phyloP scores from a whole-genome alignment of 805 yeast genomes.

The Hagleromyces aurorensis region DNA sequence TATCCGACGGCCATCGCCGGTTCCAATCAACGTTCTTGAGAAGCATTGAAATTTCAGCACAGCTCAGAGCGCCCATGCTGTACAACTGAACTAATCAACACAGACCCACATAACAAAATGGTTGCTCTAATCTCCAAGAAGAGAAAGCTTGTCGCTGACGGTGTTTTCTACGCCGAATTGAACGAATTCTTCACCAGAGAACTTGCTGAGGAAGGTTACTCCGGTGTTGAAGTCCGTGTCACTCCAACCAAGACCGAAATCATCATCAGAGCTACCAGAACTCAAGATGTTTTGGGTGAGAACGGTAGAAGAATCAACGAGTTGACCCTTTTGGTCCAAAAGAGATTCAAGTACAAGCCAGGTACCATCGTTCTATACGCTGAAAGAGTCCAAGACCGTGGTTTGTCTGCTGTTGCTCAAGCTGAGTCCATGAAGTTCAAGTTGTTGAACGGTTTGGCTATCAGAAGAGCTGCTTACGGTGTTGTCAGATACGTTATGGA shows the following conservation, averaged over 20 bases:
- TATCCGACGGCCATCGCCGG: no score
- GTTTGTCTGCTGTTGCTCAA: constrained; percentile 98
- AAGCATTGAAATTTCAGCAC: no score
- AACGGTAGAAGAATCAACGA: constrained; percentile 99
- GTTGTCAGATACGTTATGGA: constrained; percentile 99
- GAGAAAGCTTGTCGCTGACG: constrained; percentile 99
- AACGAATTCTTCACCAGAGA: constrained; percentile 99
- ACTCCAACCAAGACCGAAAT: constrained; percentile 98
- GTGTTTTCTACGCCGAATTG: constrained; percentile 99
- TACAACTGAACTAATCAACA: no score
- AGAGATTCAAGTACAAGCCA: constrained; percentile 95
- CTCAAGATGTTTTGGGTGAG: constrained; percentile 98
- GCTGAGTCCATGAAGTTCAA: constrained; percentile 98
- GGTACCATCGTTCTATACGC: constrained; percentile 93
- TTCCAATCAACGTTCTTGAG: no score
- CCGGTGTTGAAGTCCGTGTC: constrained; percentile 99
- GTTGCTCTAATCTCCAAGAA: constrained; percentile 76
- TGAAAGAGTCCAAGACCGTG: constrained; percentile 99
- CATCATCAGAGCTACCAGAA: constrained; percentile 97
- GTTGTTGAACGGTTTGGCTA: constrained; percentile 96
- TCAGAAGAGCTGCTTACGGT: constrained; percentile 99
- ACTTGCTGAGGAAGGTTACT: constrained; percentile 99
- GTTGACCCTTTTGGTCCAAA: constrained; percentile 93
- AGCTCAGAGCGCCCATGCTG: no score
- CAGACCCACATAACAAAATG: constrained; percentile 21